Evolutionary conservation across 192 early-diverging fungal genomes (phyloP).

Genomic region (Coemansia sp.): DNA sequence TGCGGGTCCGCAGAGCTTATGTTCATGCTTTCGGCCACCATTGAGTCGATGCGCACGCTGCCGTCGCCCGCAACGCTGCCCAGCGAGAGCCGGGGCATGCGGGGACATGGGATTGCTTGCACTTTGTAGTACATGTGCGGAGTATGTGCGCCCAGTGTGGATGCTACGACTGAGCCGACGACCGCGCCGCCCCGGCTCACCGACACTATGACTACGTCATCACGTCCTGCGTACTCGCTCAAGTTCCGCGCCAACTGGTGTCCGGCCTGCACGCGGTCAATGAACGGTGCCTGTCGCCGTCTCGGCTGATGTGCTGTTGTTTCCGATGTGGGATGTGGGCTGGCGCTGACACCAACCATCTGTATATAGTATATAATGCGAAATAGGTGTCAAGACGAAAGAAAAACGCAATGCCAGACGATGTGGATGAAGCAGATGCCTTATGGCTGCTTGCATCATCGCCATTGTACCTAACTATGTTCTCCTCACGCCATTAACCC

Average conservation of each 20-base stretch:
- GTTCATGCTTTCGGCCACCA: conserved; percentile 34
- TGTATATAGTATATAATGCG: not conserved
- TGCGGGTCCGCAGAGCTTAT: conserved; percentile 5
- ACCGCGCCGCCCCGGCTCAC: conserved; percentile 54
- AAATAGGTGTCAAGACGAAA: not conserved
- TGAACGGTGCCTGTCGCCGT: conserved; percentile 27
- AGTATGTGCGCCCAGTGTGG: conserved; percentile 15
- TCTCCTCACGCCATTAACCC: too few relatives aligned
- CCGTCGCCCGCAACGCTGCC: conserved; percentile 54
- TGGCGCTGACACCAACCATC: not conserved
- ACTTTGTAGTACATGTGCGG: conserved; percentile 47
- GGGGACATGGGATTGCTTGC: conserved; percentile 30
- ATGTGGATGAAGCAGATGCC: not conserved
- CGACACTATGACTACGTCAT: conserved; percentile 36
- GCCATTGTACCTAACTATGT: not conserved
- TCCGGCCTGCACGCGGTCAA: conserved; percentile 47
- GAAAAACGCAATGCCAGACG: not conserved
- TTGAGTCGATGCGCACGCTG: conserved; percentile 48
- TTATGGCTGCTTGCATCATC: not conserved
- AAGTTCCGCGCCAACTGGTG: conserved; percentile 38
- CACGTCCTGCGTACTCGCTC: conserved; percentile 21
- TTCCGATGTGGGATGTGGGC: not conserved
- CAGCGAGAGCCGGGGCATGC: conserved; percentile 43
- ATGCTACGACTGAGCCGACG: conserved; percentile 33
- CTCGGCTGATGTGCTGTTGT: conserved; percentile 9